Evolutionary conservation across 495 filamentous ascomycete genomes (phyloP), one percentile per base, ranked within the genome.

Genomic region (Podospora australis): DNA sequence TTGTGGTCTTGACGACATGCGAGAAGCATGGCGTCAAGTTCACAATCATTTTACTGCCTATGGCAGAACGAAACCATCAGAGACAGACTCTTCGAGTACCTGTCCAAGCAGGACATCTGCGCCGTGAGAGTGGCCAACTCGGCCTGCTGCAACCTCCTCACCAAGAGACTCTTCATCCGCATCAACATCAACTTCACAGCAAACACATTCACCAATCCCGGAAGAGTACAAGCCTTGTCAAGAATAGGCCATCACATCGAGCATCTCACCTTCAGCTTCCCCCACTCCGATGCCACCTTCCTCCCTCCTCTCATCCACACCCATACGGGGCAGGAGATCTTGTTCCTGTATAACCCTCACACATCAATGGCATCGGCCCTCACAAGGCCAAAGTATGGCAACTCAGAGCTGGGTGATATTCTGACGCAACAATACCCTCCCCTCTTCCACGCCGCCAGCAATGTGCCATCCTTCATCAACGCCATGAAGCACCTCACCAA

Each of bases 381-480:
- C 59, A 67, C 63, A 52, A 63, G 67, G 42, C 79, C 80, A 35
- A 87, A 82, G 58, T 90, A 89, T 58, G 83, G 65, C 52, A 72
- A 71, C 65, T 63, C 68, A 38, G 72, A 75, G 69, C 56, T 79
- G 57, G 78, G 81, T 73, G 83, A 88, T 58, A 67, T 90, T 39
- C 73, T 90, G 29, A 82, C 86, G 28, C 77, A 84, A 56, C 87
- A 90, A 62, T 90, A 88, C 56, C 82, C 84, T 28, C 83, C 87
- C 6, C 66, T 90, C 6, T 92, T 90, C 68, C 87, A 90, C 56
- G 82, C 86, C 4, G 86, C 87, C n/a, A 87, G 84, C 39, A 88
- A 92, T 56, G 79, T 90, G 10, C 74, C 83, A 4, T 81, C 84
- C 26, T 90, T 90, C 69, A 80, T 89, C 22, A 72, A 74, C 43